phyloP scores from a whole-genome alignment of 2,329 filamentous ascomycete genomes.

The Alternaria postmessia region DNA sequence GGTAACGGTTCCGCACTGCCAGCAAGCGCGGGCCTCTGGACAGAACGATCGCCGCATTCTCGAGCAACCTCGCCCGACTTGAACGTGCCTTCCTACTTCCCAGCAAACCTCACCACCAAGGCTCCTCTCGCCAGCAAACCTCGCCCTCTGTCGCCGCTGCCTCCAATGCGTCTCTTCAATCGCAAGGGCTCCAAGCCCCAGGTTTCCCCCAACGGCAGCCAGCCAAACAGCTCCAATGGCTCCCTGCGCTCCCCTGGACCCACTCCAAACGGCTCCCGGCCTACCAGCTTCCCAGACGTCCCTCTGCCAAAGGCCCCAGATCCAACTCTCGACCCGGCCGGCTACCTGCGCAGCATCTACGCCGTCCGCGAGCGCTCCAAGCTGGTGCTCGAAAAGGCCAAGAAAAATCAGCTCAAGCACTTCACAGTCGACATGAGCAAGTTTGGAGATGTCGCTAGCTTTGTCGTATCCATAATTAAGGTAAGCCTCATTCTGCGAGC shows the following conservation, averaged over 20 bases:
- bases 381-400: constrained; percentile 78
- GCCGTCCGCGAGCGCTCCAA: constrained; percentile 82
- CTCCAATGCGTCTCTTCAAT: constrained; percentile 62
- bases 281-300: constrained; percentile 71
- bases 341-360: constrained; percentile 88
- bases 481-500: constrained; percentile 57
- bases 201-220: constrained; percentile 46
- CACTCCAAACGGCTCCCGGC: constrained; percentile 51
- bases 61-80: constrained; percentile 14
- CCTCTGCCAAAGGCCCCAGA: constrained; percentile 86
- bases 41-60: constrained; percentile 28
- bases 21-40: constrained; percentile 22
- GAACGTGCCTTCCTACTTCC: constrained; percentile 11
- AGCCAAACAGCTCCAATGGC: constrained; percentile 56
- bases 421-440: constrained; percentile 89
- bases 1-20: constrained; percentile 31
- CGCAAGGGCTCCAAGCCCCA: constrained; percentile 57
- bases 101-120: constrained; percentile 10
- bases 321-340: constrained; percentile 84
- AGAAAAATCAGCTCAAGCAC: constrained; percentile 79
- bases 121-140: constrained; percentile 14
- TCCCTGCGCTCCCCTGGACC: constrained; percentile 61
- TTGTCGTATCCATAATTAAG: constrained; percentile 95
- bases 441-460: constrained; percentile 82
- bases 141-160: constrained; percentile 22